Evolutionary conservation across 441 rosid species (phyloP).

Genomic region (Erodium trifolium): DNA sequence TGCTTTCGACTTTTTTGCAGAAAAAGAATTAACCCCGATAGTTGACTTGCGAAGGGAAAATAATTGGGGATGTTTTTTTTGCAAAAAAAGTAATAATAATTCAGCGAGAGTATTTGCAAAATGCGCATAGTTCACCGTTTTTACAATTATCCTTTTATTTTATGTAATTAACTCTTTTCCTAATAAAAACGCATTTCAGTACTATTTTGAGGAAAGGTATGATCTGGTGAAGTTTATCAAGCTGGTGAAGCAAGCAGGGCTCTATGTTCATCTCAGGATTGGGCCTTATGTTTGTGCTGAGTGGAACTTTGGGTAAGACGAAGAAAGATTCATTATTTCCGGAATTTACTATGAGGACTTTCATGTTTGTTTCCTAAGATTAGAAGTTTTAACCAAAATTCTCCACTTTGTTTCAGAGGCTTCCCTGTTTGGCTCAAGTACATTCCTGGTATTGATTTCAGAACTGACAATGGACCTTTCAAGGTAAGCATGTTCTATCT

Average conservation of each 20-base stretch:
- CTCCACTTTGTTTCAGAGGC: constrained; percentile 16
- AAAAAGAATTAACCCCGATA: too few species aligned
- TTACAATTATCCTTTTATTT: not conserved
- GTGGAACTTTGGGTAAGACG: constrained; percentile 24
- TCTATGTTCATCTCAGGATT: constrained; percentile 26
- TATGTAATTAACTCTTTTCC: not conserved
- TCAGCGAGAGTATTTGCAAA: too few species aligned
- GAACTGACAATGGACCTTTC: constrained; percentile 60
- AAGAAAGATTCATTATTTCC: not conserved
- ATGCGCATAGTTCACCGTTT: too few species aligned
- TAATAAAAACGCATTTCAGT: constrained; percentile 9
- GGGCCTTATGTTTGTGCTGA: constrained; percentile 31
- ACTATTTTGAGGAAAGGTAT: constrained; percentile 15
- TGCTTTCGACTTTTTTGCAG: too few species aligned
- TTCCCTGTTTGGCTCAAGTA: constrained; percentile 31
- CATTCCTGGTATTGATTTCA: constrained; percentile 41
- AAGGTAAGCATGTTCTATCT: constrained; percentile 25
- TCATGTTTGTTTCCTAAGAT: not conserved
- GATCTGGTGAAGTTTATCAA: constrained; percentile 20
- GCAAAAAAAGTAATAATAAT: too few species aligned
- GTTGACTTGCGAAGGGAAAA: too few species aligned
- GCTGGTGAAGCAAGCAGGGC: constrained; percentile 25
- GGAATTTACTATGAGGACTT: not conserved
- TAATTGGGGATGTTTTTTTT: too few species aligned
- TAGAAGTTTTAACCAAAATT: not conserved